phyloP scores from a whole-genome alignment of 306 rosid species.

The Malus orientalis region DNA sequence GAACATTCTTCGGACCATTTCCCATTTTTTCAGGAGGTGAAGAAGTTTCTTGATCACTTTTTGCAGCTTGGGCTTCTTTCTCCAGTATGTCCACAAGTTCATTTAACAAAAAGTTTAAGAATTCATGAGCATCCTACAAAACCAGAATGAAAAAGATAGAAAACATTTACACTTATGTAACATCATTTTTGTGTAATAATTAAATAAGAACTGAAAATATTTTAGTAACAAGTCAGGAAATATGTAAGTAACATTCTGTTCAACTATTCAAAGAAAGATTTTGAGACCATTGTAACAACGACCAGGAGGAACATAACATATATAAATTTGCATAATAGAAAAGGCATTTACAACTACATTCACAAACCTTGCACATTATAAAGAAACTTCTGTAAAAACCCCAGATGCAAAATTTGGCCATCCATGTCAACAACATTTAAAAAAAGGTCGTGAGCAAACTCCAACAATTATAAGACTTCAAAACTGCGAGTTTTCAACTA shows the following conservation, averaged over 20 bases:
- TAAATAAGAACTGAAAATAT: neutral
- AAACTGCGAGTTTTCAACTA: neutral
- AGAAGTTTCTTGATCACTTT: constrained; percentile 62
- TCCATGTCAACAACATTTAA: neutral
- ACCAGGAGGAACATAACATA: neutral
- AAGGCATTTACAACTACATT: neutral
- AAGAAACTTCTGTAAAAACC: neutral
- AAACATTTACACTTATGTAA: neutral
- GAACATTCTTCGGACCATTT: constrained; percentile 69
- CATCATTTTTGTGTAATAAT: neutral
- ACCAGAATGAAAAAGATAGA: constrained; percentile 23
- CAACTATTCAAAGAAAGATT: neutral
- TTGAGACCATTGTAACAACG: neutral
- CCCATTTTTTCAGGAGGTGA: constrained; percentile 65
- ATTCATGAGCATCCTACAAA: constrained; percentile 93
- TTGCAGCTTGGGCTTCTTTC: constrained; percentile 84
- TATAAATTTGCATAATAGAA: neutral
- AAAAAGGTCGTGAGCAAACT: neutral
- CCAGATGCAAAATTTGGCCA: neutral
- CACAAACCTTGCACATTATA: neutral
- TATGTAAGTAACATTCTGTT: neutral
- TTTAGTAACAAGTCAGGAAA: neutral
- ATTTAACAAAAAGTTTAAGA: constrained; percentile 93
- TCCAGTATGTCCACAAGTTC: constrained; percentile 99
- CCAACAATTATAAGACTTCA: neutral